Evolutionary conservation across 2,329 filamentous ascomycete species (phyloP).

Genomic region (Cladosporium sp.): DNA sequence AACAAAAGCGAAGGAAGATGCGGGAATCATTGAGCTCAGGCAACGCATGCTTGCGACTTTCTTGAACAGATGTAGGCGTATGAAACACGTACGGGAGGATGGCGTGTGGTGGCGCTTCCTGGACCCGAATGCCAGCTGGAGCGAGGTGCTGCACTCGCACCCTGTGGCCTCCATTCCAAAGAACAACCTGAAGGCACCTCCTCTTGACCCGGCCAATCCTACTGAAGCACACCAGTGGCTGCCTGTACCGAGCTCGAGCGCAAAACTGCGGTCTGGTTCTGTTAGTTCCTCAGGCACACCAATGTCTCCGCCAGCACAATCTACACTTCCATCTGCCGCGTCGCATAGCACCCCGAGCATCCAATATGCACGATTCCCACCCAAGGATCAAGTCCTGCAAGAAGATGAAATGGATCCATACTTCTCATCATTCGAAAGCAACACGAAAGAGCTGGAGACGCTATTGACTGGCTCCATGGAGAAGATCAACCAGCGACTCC

Average conservation of each 20-base stretch:
- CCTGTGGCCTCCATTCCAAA: conserved; percentile 90
- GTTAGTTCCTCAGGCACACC: conserved; percentile 50
- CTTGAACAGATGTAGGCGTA: conserved; percentile 83
- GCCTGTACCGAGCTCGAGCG: conserved; percentile 77
- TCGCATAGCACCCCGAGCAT: conserved; percentile 55
- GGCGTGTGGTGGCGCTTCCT: conserved; percentile 97
- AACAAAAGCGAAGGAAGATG: conserved; percentile 95
- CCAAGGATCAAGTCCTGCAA: conserved; percentile 67
- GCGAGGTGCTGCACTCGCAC: conserved; percentile 88
- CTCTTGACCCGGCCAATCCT: conserved; percentile 88
- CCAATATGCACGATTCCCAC: conserved; percentile 78
- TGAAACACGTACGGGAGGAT: conserved; percentile 88
- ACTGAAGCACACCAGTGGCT: conserved; percentile 81
- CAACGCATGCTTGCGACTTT: conserved; percentile 98
- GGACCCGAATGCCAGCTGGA: conserved; percentile 96
- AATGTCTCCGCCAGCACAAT: conserved; percentile 49
- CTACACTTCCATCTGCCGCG: conserved; percentile 49
- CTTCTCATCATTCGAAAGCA: conserved; percentile 87
- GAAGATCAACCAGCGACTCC: conserved; percentile 85
- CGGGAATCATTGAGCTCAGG: conserved; percentile 90
- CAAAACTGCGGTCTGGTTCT: conserved; percentile 67
- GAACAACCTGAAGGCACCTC: conserved; percentile 90
- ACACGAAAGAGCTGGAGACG: conserved; percentile 84
- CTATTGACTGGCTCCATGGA: conserved; percentile 91
- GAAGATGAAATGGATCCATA: conserved; percentile 94